Evolutionary conservation across 176 grass and related monocot genomes (phyloP).

Genomic region (Oryza meyeriana): DNA sequence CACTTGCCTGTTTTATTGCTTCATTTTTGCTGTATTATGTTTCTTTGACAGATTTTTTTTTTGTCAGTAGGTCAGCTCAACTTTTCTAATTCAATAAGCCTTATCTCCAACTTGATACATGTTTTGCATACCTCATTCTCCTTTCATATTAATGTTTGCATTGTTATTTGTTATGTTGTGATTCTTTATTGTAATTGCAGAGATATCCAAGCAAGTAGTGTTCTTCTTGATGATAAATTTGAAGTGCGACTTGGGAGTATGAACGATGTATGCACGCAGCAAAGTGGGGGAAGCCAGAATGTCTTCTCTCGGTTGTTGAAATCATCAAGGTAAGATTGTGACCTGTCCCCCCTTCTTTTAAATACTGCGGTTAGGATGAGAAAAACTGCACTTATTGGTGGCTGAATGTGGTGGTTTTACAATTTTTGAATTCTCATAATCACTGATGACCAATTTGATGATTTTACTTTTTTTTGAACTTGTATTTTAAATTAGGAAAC

Average conservation of each 20-base stretch:
- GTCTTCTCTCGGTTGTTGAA: constrained; percentile 74
- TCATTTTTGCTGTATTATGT: constrained; percentile 10
- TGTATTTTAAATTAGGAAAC: not conserved
- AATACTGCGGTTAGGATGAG: not conserved
- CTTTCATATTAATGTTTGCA: constrained; percentile 10
- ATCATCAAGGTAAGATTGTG: constrained; percentile 81
- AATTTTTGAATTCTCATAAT: not conserved
- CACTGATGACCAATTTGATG: not conserved
- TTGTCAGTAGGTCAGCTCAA: constrained; percentile 12
- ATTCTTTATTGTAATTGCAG: constrained; percentile 44
- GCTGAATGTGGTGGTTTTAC: not conserved
- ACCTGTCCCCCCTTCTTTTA: not conserved
- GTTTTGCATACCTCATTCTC: constrained; percentile 4
- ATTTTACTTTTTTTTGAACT: not conserved
- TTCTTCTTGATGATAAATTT: constrained; percentile 95
- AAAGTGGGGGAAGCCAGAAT: constrained; percentile 81
- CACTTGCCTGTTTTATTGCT: constrained; percentile 7
- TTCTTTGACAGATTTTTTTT: constrained; percentile 34
- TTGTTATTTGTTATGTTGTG: constrained; percentile 11
- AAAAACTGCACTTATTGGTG: not conserved
- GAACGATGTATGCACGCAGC: constrained; percentile 74
- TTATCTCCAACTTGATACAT: constrained; percentile 22
- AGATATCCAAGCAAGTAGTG: constrained; percentile 96
- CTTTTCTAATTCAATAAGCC: not conserved
- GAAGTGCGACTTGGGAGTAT: constrained; percentile 94